Conservation (phyloP, 306 rosid genomes). For the Vigna nakashimae region DNA sequence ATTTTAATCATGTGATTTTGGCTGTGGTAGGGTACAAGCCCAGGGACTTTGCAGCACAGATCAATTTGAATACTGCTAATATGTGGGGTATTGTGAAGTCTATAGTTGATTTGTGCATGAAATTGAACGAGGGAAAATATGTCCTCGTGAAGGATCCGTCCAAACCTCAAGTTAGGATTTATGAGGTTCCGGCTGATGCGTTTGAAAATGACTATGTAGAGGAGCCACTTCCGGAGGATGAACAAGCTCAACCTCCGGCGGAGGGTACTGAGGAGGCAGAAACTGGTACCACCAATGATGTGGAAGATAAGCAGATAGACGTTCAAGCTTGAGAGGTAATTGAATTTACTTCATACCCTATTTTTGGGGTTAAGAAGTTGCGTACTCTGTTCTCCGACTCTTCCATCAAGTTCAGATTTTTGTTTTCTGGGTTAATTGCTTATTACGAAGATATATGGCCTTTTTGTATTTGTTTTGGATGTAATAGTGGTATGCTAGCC, state of each 20-base stretch:
- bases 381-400: neutral
- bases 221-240: slow-evolving; percentile 94
- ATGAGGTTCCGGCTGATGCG: slow-evolving; percentile 87
- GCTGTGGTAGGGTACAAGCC: slow-evolving; percentile 93
- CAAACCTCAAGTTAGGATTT: slow-evolving; percentile 95
- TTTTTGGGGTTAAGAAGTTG: neutral
- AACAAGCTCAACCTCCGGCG: slow-evolving; percentile 85
- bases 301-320: slow-evolving; percentile 59
- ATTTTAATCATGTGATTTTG: slow-evolving; percentile 87
- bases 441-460: neutral
- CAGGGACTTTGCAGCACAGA: slow-evolving; percentile 80
- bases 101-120: slow-evolving; percentile 98
- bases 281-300: slow-evolving; percentile 55
- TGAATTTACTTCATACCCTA: slow-evolving; percentile 4
- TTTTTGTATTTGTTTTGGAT: neutral
- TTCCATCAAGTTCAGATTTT: too few relatives aligned
- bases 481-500: too few relatives aligned
- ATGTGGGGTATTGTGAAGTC: slow-evolving; percentile 99
- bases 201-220: slow-evolving; percentile 96
- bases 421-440: neutral
- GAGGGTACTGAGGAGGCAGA: slow-evolving; percentile 72
- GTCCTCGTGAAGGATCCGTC: slow-evolving; percentile 92
- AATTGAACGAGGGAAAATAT: slow-evolving; percentile 89
- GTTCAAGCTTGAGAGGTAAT: slow-evolving; percentile 57
- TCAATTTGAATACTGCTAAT: slow-evolving; percentile 74